Evolutionary conservation across 192 early-diverging fungal species (phyloP), one percentile per base, ranked within the genome.

Genomic region (Umbelopsis sp.): DNA sequence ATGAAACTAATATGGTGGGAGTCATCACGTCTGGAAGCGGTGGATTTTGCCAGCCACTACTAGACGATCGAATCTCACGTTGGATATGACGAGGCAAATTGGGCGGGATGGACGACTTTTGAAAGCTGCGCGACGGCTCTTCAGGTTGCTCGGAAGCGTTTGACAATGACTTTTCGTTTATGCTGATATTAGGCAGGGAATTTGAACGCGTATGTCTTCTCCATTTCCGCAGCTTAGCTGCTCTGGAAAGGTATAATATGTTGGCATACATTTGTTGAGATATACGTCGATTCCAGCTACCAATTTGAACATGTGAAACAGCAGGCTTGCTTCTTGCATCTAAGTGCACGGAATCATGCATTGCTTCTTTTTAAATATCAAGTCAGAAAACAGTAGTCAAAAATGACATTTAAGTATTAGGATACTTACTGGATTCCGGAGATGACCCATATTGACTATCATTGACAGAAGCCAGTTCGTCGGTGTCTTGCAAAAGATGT

Each of bases 191-290:
- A 0, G 55, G 55, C 30, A 61, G 30, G 5, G 55, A 61, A n/a
- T 16, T 61, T 0, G 55, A 61, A 33, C 55, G 9, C 3, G 30
- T n/a, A 18, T 61, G 55, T 35, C 55, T 8, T 33, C 25, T 27
- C 55, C 55, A 61, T 35, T 35, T 61, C 6, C 55, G 55, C 16
- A 61, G 18, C 18, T 61, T 61, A 1, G 55, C 55, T 18, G 55
- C 55, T 37, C 55, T 61, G 27, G 55, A 61, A 6, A 61, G 30
- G 16, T 27, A 61, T 13, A 61, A 18, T 27, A 61, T 61, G 18
- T 61, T 61, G 25, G 55, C 55, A 61, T 61, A 61, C 55, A 61
- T 61, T 11, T 61, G 55, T 61, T 61, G 55, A 15, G 55, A 61
- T 18, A 35, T n/a, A 11, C 55, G 55, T 37, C 55, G 55, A 61